Percentiles rank a stretch among this genome's conserved stretches.
Evolutionary conservation across 192 early-diverging fungal species (phyloP).

Genomic region (Backusella mclennaniae): DNA sequence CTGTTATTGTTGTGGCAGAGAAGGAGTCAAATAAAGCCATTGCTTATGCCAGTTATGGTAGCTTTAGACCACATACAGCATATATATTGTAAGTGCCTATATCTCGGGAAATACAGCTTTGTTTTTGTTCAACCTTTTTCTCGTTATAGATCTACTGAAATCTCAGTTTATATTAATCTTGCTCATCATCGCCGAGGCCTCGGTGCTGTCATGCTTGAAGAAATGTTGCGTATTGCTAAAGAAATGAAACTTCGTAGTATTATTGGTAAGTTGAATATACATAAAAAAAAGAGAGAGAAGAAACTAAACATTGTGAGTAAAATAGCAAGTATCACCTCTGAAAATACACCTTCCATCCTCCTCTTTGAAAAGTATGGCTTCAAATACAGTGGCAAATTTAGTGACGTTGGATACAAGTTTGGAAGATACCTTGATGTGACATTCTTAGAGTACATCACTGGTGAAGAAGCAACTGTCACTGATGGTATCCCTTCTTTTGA

Average conservation of each 20-base stretch:
- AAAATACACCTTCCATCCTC: constrained; percentile 37
- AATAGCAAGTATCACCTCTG: constrained; percentile 47
- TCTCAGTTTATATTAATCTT: constrained; percentile 50
- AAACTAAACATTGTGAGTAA: background rate
- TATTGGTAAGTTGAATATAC: constrained; percentile 40
- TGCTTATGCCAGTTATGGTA: constrained; percentile 27
- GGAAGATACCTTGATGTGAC: constrained; percentile 50
- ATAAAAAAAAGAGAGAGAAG: background rate
- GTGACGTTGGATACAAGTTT: constrained; percentile 57
- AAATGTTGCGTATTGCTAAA: constrained; percentile 41
- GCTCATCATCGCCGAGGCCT: constrained; percentile 47
- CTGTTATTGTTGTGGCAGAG: constrained; percentile 44
- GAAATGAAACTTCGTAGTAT: constrained; percentile 41
- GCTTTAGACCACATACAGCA: constrained; percentile 18
- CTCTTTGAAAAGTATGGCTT: constrained; percentile 45
- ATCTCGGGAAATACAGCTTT: too few relatives aligned
- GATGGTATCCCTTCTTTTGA: constrained; percentile 9
- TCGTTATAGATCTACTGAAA: constrained; percentile 43
- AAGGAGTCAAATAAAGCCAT: constrained; percentile 18
- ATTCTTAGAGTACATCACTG: constrained; percentile 30
- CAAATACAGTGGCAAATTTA: constrained; percentile 44
- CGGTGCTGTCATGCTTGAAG: constrained; percentile 34
- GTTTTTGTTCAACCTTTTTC: background rate
- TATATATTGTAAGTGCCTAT: constrained; percentile 13
- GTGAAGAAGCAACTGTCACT: background rate